phyloP scores from a whole-genome alignment of 306 rosid species.

The Cyamopsis tetragonoloba region DNA sequence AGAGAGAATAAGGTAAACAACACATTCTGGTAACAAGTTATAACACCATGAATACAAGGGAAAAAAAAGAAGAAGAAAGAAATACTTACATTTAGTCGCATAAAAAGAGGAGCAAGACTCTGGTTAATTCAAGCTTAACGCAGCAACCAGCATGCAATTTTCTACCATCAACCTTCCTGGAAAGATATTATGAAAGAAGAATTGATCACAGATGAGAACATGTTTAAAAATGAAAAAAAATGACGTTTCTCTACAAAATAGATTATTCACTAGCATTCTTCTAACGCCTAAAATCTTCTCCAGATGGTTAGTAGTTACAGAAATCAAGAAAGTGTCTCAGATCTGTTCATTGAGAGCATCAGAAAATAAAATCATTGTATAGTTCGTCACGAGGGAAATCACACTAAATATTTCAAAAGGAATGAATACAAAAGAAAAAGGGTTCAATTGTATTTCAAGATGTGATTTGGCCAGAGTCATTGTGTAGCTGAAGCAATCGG shows the following conservation, averaged over 20 bases:
- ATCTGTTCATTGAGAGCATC: not conserved
- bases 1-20: constrained; percentile 1
- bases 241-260: not conserved
- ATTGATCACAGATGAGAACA: not conserved
- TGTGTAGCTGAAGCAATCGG: not conserved
- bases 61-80: too few relatives aligned
- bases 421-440: not conserved
- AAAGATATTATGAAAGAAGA: not conserved
- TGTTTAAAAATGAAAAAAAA: not conserved
- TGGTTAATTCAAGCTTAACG: constrained; percentile 1
- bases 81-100: constrained; percentile 17
- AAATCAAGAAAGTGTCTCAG: not conserved
- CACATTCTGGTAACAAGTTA: not conserved
- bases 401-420: not conserved
- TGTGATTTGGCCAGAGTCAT: not conserved
- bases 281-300: not conserved
- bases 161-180: not conserved
- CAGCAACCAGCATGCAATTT: constrained; percentile 4
- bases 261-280: not conserved
- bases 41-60: not conserved
- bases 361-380: not conserved
- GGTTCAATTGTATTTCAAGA: constrained; percentile 2
- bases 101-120: not conserved
- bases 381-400: not conserved
- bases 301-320: not conserved